Conservation (phyloP, 23 red algal genomes). For the Gracilariopsis chorda region DNA sequence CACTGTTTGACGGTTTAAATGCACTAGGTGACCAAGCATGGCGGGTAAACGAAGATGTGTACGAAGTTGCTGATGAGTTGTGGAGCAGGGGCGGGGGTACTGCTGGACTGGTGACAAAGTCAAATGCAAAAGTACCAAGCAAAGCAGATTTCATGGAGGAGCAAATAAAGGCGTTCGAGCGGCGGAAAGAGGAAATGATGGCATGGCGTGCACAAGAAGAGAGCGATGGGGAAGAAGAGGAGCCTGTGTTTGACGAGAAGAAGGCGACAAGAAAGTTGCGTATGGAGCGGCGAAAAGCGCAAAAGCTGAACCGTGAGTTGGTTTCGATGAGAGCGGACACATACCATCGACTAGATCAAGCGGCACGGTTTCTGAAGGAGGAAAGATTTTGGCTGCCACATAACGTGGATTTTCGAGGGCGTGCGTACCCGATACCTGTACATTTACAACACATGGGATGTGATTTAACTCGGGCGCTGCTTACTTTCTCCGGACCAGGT, state of each 20-base stretch:
- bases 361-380: constrained; percentile 51
- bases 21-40: constrained; percentile 73
- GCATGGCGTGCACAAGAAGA: constrained; percentile 14
- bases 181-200: background rate
- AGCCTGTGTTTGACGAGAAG: constrained; percentile 40
- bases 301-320: constrained; percentile 76
- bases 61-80: constrained; percentile 63
- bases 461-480: constrained; percentile 80
- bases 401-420: constrained; percentile 95
- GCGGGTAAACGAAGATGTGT: constrained; percentile 70
- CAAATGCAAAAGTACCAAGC: constrained; percentile 34
- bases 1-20: constrained; percentile 80
- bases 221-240: constrained; percentile 19
- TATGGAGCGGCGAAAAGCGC: constrained; percentile 36
- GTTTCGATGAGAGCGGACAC: constrained; percentile 77
- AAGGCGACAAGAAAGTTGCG: constrained; percentile 26
- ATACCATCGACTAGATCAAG: constrained; percentile 60
- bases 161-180: constrained; percentile 26
- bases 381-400: constrained; percentile 88
- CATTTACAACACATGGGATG: constrained; percentile 88
- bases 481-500: constrained; percentile 78
- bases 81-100: constrained; percentile 75
- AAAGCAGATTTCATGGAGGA: constrained; percentile 26
- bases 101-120: constrained; percentile 76
- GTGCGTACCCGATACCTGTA: constrained; percentile 94